Evolutionary conservation across 2,329 filamentous ascomycete genomes (phyloP).

Genomic region (Exophiala calicioides): DNA sequence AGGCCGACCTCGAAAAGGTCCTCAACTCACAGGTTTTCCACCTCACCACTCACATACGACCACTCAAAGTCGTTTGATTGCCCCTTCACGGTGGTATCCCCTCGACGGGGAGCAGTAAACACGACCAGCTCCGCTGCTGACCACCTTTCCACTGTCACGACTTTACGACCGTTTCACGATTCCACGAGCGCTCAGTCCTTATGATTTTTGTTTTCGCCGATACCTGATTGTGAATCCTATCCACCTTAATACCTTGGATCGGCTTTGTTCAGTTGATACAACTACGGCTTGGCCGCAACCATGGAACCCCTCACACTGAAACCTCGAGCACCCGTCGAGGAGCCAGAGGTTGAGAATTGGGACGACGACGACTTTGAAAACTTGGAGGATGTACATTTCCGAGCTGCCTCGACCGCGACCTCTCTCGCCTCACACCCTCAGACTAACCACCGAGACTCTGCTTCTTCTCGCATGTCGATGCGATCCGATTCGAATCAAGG

Average conservation of each 20-base stretch:
- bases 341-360: conserved; percentile 49
- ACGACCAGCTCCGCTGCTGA: conserved; percentile 10
- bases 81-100: conserved; percentile 20
- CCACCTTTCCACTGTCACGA: conserved; percentile 21
- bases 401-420: conserved; percentile 47
- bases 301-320: conserved; percentile 44
- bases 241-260: conserved; percentile 6
- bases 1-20: conserved; percentile 21
- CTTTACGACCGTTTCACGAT: conserved; percentile 19
- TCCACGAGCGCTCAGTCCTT: conserved; percentile 9
- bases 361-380: conserved; percentile 54
- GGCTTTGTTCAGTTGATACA: not conserved
- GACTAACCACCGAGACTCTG: conserved; percentile 65
- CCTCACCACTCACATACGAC: conserved; percentile 12
- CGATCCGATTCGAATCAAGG: conserved; percentile 73
- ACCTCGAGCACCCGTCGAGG: conserved; percentile 37
- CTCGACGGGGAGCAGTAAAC: conserved; percentile 22
- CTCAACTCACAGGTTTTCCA: conserved; percentile 7
- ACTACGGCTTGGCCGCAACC: conserved; percentile 15
- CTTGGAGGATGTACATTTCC: conserved; percentile 48
- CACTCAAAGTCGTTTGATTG: conserved; percentile 16
- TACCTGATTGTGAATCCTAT: conserved; percentile 5
- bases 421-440: conserved; percentile 46
- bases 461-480: conserved; percentile 78
- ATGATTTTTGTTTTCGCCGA: conserved; percentile 13